Base-by-base conservation (phyloP, 495 filamentous ascomycete species). In the Podospora pseudoanserina region DNA sequence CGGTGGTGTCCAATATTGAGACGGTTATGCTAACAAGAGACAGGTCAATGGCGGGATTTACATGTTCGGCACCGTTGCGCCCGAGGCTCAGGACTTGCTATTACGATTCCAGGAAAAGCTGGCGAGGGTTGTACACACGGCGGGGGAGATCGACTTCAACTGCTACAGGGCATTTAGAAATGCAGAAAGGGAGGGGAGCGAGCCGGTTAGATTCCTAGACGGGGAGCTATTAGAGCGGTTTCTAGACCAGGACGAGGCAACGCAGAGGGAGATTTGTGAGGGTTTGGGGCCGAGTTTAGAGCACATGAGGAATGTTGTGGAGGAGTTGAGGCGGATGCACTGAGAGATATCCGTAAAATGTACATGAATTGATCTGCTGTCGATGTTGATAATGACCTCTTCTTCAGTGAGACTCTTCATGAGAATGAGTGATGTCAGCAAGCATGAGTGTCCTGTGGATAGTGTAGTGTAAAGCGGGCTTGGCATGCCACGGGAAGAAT, bases 41-140 rank as follows among this genome's bases (percentile, higher is more conserved):
- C 66, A 96, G 92, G 88, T 92, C 27, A 95, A 97, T 75, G 95
- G 95, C 49, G 89, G 91, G 11, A 90, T 99, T 68, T 96, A 96
- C 78, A 87, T 98, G 73, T 93, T 95, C 77, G 92, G 88, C 0
- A 79, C 88, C 5, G 93, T 99, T 67, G 81, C 87, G 11, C 82
- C 87, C 0, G 76, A 83, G 0, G 84, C 90, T 57, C 89, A 91
- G 70, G 89, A 96, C 69, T 83, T 96, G 64, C 86, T 99, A 13
- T 91, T 97, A 78, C 85, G 86, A 2, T 87, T 99, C 30, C 95
- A 99, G 80, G 76, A 80, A 2, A 86, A 84, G 20, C 83, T 98
- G 64, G 77, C 75, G 0, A 81, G 84, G n/a, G 77, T 82, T 3
- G 82, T 96, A 57, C 78, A 87, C 58, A 88, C 87, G 2, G 83